Evolutionary conservation across 768 basidiomycete species (phyloP), one percentile per base, ranked within the genome.

Genomic region (Termitomyces sp.): DNA sequence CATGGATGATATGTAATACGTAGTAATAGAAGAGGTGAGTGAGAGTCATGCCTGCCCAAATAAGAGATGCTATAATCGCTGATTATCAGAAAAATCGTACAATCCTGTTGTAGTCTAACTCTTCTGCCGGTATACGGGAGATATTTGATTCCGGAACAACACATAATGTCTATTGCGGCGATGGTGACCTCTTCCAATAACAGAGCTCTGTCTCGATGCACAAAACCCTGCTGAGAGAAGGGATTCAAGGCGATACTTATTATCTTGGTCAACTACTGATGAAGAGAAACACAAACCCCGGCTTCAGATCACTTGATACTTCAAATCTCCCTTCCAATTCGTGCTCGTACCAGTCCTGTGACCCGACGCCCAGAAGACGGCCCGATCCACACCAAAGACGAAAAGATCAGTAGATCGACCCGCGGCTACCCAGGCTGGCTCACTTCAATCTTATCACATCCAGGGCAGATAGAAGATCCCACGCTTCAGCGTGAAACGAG

Each of bases 11-110:
- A 57, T 46, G n/a, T 12, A 55, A 58, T 27, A 30, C 50, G 39
- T 45, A 45, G 47, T 27, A 36, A 32, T 4, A 53, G 42, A 45
- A 57, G n/a, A 22, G 3, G 30, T 26, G 43, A 24, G 55, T 56
- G 39, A 47, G 30, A n/a, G 24, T 47, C 33, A 37, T 30, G 7
- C 43, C 53, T 53, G 50, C 49, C 54, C 18, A 51, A 18, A 58
- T n/a, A 64, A 63, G 50, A 65, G 64, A 43, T 69, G 69, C 39
- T 54, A 69, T 65, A 81, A 84, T 62, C 79, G n/a, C 63, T 84
- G 82, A 64, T 85, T 83, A 14, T 82, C 80, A 62, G 62, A 83
- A 66, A 37, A 81, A 75, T 14, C 81, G 83, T 33, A 82, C 70
- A 12, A 78, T 75, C 37, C 74, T 78, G 61, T 81, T 82, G 65